Conservation (phyloP, 1,284 basidiomycete genomes). For the Sporisorium reilianum region DNA sequence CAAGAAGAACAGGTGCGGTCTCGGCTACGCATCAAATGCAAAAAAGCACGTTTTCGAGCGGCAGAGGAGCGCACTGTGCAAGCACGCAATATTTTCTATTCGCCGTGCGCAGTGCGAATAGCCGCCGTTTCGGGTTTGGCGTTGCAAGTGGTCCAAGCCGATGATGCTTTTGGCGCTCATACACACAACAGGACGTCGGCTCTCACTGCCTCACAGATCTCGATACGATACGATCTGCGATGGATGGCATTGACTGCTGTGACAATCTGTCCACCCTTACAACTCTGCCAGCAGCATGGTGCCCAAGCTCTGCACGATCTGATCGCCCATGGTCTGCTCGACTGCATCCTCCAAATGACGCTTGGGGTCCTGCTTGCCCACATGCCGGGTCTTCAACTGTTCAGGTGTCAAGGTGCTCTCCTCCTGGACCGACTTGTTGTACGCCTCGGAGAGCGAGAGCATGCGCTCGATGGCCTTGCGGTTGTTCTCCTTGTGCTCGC, state of each 20-base stretch:
- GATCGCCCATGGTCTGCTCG: conserved; percentile 67
- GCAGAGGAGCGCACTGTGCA: conserved; percentile 2
- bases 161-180: no score
- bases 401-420: conserved; percentile 63
- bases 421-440: conserved; percentile 69
- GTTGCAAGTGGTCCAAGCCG: no score
- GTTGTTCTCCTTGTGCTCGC: conserved; percentile 67
- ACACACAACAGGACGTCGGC: no score
- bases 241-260: neutral
- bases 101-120: neutral
- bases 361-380: conserved; percentile 69
- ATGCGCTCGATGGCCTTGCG: conserved; percentile 65
- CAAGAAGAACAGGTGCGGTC: neutral
- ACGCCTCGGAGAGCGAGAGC: conserved; percentile 65
- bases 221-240: neutral
- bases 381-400: conserved; percentile 68
- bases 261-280: neutral
- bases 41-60: neutral
- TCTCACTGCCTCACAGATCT: no score
- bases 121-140: neutral
- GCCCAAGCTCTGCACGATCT: conserved; percentile 67
- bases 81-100: conserved; percentile 3
- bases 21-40: neutral
- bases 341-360: conserved; percentile 68
- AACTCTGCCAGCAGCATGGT: conserved; percentile 62